Evolutionary conservation across 31 red algal genomes (phyloP), one percentile per base, ranked within the genome.

Genomic region (Odonthalia washingtoniensis): DNA sequence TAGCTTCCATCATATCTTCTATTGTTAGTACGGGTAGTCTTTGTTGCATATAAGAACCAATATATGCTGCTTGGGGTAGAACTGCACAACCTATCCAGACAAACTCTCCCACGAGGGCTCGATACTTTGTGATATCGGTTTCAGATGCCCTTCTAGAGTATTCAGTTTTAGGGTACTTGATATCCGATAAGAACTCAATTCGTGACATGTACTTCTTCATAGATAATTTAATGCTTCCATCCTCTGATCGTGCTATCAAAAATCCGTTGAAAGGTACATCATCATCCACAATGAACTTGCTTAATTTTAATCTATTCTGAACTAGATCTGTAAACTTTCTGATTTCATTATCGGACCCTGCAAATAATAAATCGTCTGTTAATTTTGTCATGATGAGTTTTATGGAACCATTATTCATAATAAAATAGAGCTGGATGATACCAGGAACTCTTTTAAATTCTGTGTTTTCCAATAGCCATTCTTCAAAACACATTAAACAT

Each of bases 21-120:
- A 87, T 28, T 12, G 0, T 77, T 0, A 76, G 0, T 0, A 24
- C 0, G 4, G 45, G 46, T 5, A 77, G 16, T 27, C 37, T 3
- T 65, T 87, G 60, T 63, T 87, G 84, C 52, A 87, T 62, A 14
- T 65, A 40, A 3, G 84, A 77, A 44, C 65, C 44, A 27, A 87
- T 14, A 21, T 66, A 78, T 65, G 84, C 40, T 5, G 72, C 84
- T 63, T 77, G 84, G 24, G 84, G 72, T 12, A 87, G 72, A 3
- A 69, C 49, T 36, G 21, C 84, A 46, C 73, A 78, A 6, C 72
- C 84, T 33, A 87, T 24, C 64, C 49, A 87, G 2, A 87, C 1
- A 17, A 87, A 42, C 33, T 60, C 73, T 24, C 72, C 43, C 9
- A 0, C 84, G 12, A 76, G 28, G 24, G 70, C 33, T 32, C 69